A percentile compares a stretch with the other conserved stretches of the same genome.
phyloP scores from a whole-genome alignment of 305 asterid genomes.

The Fraxinus albicans region DNA sequence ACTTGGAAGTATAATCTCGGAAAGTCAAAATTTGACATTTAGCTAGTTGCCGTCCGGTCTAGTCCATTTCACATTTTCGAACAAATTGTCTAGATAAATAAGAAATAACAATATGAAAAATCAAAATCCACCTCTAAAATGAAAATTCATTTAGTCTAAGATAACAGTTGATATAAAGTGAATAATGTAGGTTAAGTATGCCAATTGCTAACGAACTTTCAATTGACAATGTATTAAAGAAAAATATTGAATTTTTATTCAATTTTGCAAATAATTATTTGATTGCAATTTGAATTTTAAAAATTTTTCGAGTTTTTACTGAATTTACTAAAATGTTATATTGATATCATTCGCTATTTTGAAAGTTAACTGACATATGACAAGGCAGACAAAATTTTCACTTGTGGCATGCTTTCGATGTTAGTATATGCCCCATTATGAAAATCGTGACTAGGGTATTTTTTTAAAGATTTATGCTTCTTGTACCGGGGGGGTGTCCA shows the following conservation, averaged over 20 bases:
- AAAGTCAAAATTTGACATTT: neutral
- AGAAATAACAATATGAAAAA: neutral
- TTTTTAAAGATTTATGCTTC: too few relatives aligned
- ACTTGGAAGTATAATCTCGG: neutral
- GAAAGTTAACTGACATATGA: neutral
- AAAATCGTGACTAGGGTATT: too few relatives aligned
- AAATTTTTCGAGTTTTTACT: neutral
- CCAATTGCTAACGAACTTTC: neutral
- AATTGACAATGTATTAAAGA: neutral
- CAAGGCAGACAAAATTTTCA: neutral
- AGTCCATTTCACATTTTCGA: neutral
- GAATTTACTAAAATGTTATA: neutral
- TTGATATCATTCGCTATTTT: neutral
- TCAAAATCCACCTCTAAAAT: neutral
- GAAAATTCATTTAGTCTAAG: neutral
- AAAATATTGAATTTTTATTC: neutral
- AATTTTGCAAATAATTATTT: too few relatives aligned
- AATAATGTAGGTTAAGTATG: neutral
- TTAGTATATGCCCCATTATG: neutral
- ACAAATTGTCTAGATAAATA: neutral
- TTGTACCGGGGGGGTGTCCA: too few relatives aligned
- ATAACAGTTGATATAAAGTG: neutral
- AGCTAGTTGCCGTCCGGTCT: neutral
- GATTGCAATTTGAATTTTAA: too few relatives aligned
- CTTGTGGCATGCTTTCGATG: neutral